These are phyloP conservation scores for Rehmannia glutinosa DNA, from an alignment of 257 asterid genomes.

Conservation along the genomic window DNA sequence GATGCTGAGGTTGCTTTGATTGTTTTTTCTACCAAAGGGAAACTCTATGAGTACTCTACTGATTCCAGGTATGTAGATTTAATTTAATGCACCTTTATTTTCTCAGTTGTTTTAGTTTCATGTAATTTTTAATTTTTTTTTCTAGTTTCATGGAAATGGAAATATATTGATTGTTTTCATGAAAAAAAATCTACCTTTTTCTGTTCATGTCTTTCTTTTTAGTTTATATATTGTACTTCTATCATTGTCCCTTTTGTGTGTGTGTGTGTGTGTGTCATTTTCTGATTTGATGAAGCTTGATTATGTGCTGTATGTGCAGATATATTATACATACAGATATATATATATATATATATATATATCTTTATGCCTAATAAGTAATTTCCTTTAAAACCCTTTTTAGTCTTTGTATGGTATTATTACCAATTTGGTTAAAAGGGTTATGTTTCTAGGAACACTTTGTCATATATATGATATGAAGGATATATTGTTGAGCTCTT, in stretches of 20 bases:
- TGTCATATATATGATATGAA: neutral
- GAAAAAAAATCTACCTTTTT: neutral
- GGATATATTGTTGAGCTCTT: neutral
- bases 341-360: too few relatives aligned
- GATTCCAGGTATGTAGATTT: slow-evolving; percentile 40
- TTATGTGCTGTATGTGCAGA: neutral
- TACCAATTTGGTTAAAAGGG: neutral
- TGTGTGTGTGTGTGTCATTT: neutral
- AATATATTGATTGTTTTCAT: too few relatives aligned
- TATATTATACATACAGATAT: too few relatives aligned
- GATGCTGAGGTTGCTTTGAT: slow-evolving; percentile 72
- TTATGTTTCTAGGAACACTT: neutral
- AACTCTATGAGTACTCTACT: slow-evolving; percentile 56
- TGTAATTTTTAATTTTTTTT: too few relatives aligned
- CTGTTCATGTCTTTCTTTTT: neutral
- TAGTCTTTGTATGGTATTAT: too few relatives aligned
- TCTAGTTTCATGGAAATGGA: too few relatives aligned
- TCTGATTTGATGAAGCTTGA: too few relatives aligned
- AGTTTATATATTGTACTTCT: neutral
- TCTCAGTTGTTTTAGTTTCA: too few relatives aligned
- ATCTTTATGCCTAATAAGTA: too few relatives aligned
- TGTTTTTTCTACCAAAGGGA: slow-evolving; percentile 61
- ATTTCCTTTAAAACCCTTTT: too few relatives aligned
- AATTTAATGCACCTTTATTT: too few relatives aligned
- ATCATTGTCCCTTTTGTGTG: neutral